These are phyloP conservation scores for Skeletonema grethae DNA, from an alignment of 108 stramenopile species.

Conservation along the genomic window DNA sequence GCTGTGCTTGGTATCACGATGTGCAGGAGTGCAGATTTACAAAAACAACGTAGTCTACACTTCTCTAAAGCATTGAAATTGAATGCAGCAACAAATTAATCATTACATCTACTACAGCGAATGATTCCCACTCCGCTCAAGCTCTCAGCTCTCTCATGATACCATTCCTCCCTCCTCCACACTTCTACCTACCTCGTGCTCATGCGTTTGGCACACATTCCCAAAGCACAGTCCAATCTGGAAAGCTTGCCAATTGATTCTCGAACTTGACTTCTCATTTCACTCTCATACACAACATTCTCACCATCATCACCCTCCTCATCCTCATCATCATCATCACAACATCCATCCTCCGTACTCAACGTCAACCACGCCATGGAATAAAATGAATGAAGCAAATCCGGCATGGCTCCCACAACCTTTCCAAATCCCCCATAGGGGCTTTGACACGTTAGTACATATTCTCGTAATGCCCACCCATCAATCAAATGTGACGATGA, in stretches of 20 bases:
- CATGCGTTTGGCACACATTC: constrained; percentile 36
- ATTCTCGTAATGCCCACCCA: constrained; percentile 49
- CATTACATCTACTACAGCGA: no score
- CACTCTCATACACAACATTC: constrained; percentile 20
- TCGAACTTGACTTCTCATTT: constrained; percentile 9
- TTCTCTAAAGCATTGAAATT: no score
- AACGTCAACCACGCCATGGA: constrained; percentile 71
- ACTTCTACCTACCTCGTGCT: not conserved
- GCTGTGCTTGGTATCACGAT: no score
- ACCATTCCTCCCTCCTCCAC: no score
- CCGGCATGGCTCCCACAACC: constrained; percentile 67
- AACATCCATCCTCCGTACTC: constrained; percentile 28
- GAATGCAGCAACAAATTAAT: no score
- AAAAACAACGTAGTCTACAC: no score
- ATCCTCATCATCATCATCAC: not conserved
- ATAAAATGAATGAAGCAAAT: constrained; percentile 91
- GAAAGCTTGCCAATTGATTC: constrained; percentile 31
- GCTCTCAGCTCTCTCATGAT: no score
- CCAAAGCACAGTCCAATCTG: constrained; percentile 44
- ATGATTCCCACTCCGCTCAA: no score
- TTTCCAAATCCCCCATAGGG: constrained; percentile 83
- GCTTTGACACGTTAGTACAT: constrained; percentile 67
- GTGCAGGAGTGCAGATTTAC: no score
- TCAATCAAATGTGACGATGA: constrained; percentile 55
- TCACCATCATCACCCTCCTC: not conserved